phyloP scores from a whole-genome alignment of 768 basidiomycete genomes.

The Leccinellum rugosiceps region DNA sequence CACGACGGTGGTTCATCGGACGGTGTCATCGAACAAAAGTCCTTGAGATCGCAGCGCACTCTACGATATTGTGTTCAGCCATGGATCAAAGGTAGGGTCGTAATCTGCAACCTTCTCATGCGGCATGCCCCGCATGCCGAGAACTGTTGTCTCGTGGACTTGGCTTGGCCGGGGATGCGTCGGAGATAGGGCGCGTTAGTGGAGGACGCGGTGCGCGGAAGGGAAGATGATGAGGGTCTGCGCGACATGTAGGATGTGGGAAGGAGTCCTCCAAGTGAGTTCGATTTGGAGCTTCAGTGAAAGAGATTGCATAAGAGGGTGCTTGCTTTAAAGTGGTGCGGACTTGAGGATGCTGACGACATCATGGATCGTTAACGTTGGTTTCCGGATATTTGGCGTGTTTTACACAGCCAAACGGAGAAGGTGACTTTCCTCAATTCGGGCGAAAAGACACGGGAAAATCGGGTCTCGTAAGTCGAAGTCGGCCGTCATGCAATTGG shows the following conservation, averaged over 20 bases:
- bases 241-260: conserved; percentile 52
- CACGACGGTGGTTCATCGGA: conserved; percentile 54
- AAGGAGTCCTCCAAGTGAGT: conserved; percentile 9
- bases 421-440: conserved; percentile 13
- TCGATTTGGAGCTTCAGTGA: conserved; percentile 17
- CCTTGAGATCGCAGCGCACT: conserved; percentile 92
- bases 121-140: conserved; percentile 94
- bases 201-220: conserved; percentile 26
- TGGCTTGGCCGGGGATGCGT: conserved; percentile 57
- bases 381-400: conserved; percentile 28
- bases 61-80: conserved; percentile 36
- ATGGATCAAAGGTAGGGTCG: not conserved
- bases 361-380: conserved; percentile 27
- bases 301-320: conserved; percentile 25
- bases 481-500: conserved; percentile 26
- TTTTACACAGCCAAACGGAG: conserved; percentile 22
- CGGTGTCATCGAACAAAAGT: conserved; percentile 56
- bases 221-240: conserved; percentile 41
- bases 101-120: conserved; percentile 63
- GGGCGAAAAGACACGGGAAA: conserved; percentile 34
- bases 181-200: conserved; percentile 39
- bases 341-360: conserved; percentile 16
- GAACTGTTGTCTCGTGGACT: conserved; percentile 79
- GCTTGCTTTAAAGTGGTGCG: conserved; percentile 21
- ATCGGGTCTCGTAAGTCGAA: conserved; percentile 37